These are phyloP conservation scores for Paramecium sonneborni DNA, from an alignment of 73 alveolate genomes.

Conservation along the genomic window DNA sequence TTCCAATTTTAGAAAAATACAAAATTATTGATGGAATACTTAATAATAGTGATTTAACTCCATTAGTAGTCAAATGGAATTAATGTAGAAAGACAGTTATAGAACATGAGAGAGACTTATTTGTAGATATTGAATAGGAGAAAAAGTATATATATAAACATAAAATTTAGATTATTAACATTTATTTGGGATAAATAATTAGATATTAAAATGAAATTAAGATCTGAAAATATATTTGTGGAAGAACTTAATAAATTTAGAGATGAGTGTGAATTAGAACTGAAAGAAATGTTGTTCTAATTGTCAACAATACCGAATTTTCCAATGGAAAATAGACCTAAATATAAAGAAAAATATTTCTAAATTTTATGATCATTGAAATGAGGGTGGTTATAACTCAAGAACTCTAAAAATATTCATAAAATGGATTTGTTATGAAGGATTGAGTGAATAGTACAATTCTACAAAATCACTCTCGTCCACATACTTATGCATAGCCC, in stretches of 20 bases:
- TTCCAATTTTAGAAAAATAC: conserved; percentile 11
- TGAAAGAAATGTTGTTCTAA: conserved; percentile 35
- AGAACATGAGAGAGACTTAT: conserved; percentile 33
- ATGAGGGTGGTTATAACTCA: conserved; percentile 42
- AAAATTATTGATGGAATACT: background rate
- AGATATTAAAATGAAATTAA: conserved; percentile 1
- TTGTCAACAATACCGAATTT: conserved; percentile 29
- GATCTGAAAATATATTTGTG: conserved; percentile 41
- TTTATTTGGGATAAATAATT: conserved; percentile 33
- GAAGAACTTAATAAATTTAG: conserved; percentile 54
- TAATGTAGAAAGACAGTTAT: conserved; percentile 29
- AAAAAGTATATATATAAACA: background rate
- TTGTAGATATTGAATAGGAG: conserved; percentile 38
- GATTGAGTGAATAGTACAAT: background rate
- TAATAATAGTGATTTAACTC: background rate
- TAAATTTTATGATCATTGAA: conserved; percentile 44
- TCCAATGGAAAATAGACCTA: conserved; percentile 56
- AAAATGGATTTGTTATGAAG: background rate
- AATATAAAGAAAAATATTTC: conserved; percentile 48
- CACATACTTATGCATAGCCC: background rate
- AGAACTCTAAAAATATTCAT: conserved; percentile 31
- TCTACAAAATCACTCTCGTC: conserved; percentile 27
- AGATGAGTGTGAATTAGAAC: background rate
- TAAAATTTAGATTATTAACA: background rate
- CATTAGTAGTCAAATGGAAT: conserved; percentile 4